phyloP scores from a whole-genome alignment of 768 basidiomycete species.

The Suillus lakei region DNA sequence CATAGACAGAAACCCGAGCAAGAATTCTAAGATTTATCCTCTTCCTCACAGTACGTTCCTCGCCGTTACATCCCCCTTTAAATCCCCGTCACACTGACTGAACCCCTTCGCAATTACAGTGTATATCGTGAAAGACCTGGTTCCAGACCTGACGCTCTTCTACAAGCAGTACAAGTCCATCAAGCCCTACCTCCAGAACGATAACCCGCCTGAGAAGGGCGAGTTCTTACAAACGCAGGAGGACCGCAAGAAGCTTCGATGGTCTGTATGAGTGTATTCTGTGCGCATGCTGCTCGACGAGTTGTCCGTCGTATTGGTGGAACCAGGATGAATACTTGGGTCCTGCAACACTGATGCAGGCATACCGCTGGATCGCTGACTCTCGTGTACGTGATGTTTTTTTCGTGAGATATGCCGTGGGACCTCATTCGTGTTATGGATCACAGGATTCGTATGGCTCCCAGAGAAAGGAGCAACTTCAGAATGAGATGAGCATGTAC shows the following conservation, averaged over 20 bases:
- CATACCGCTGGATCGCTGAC: constrained; percentile 98
- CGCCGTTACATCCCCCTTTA: not conserved
- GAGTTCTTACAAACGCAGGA: constrained; percentile 92
- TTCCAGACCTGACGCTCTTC: constrained; percentile 88
- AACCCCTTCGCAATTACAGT: constrained; percentile 50
- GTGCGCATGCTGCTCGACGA: constrained; percentile 97
- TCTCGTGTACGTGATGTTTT: constrained; percentile 68
- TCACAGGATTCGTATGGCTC: constrained; percentile 74
- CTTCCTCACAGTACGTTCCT: constrained; percentile 87
- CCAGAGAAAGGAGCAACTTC: constrained; percentile 87
- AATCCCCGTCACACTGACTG: not conserved
- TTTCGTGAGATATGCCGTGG: not conserved
- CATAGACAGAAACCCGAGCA: constrained; percentile 76
- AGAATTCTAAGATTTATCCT: constrained; percentile 93
- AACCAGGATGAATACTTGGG: constrained; percentile 99
- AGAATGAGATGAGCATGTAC: constrained; percentile 96
- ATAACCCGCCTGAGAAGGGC: constrained; percentile 81
- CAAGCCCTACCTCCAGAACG: constrained; percentile 94
- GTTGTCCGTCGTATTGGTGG: constrained; percentile 99
- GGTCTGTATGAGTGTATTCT: constrained; percentile 98
- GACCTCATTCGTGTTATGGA: not conserved
- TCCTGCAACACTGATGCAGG: constrained; percentile 95
- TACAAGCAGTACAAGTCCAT: constrained; percentile 99
- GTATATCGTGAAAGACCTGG: constrained; percentile 99
- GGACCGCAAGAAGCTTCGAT: constrained; percentile 93